phyloP scores from a whole-genome alignment of 139 green algal genomes.

The Auxenochlorella protothecoides region DNA sequence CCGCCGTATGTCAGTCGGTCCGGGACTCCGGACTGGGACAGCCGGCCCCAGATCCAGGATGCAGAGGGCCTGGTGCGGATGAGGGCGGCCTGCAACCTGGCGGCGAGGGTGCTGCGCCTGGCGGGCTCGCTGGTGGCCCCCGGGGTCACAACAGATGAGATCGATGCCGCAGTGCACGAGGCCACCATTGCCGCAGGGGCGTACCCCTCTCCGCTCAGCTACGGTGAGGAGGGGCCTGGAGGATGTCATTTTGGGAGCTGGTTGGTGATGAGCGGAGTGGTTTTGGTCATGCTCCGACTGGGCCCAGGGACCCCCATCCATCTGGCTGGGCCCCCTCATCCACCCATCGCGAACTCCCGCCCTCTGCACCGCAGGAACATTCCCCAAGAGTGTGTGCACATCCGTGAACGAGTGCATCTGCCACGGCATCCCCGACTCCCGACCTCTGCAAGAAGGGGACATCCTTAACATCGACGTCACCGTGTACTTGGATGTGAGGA shows the following conservation, averaged over 20 bases:
- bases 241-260: too few species aligned
- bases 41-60: conserved; percentile 50
- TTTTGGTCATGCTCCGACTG: too few species aligned
- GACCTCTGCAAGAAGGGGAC: conserved; percentile 69
- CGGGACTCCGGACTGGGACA: conserved; percentile 44
- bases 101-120: conserved; percentile 66
- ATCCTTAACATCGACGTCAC: conserved; percentile 98
- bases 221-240: conserved; percentile 23
- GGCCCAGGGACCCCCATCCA: too few species aligned
- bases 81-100: conserved; percentile 71
- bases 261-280: too few species aligned
- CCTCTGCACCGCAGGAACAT: conserved; percentile 36
- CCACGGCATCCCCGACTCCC: conserved; percentile 78
- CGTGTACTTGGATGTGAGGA: conserved; percentile 72
- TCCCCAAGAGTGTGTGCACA: conserved; percentile 97
- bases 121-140: conserved; percentile 52
- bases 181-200: conserved; percentile 73
- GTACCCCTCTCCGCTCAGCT: conserved; percentile 93
- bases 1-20: conserved; percentile 65
- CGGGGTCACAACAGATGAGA: conserved; percentile 88
- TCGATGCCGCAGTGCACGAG: conserved; percentile 87
- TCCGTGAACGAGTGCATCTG: conserved; percentile 96
- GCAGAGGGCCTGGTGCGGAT: conserved; percentile 59
- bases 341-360: too few species aligned
- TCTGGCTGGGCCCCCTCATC: too few species aligned